Evolutionary conservation across 202 grass and related monocot species (phyloP).

Genomic region (Carex sylvatica): DNA sequence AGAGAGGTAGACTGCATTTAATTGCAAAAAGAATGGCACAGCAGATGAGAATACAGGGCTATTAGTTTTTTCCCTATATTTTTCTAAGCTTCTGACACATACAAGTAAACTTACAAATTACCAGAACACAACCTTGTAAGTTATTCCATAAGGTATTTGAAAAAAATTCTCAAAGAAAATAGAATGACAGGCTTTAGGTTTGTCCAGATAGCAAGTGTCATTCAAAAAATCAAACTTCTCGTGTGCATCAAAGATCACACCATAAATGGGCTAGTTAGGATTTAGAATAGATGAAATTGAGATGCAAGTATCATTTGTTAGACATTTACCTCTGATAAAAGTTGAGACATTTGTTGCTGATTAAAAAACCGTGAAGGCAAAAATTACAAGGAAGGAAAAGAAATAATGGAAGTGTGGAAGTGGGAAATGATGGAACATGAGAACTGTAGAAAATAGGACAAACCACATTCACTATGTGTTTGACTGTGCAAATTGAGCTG

Average conservation of each 20-base stretch:
- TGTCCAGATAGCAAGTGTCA: too few relatives aligned
- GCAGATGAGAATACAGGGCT: neutral
- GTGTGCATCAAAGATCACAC: neutral
- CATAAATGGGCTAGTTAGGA: neutral
- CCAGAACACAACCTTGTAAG: too few relatives aligned
- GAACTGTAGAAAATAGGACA: neutral
- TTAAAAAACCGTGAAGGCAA: neutral
- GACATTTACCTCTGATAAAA: neutral
- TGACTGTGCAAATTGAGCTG: neutral
- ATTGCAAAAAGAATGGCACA: neutral
- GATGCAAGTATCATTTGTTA: neutral
- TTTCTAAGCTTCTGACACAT: too few relatives aligned
- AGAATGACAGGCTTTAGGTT: too few relatives aligned
- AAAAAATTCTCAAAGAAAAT: too few relatives aligned
- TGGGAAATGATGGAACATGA: neutral
- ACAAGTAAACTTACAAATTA: too few relatives aligned
- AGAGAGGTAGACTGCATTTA: neutral
- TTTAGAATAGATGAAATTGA: neutral
- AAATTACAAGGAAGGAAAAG: neutral
- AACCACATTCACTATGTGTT: neutral
- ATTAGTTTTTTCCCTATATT: too few relatives aligned
- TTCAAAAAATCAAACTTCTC: neutral
- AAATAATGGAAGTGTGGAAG: neutral
- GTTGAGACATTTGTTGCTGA: neutral
- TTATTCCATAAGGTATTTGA: too few relatives aligned